Conservation (phyloP, 495 filamentous ascomycete genomes). For the Podospora appendiculata region DNA sequence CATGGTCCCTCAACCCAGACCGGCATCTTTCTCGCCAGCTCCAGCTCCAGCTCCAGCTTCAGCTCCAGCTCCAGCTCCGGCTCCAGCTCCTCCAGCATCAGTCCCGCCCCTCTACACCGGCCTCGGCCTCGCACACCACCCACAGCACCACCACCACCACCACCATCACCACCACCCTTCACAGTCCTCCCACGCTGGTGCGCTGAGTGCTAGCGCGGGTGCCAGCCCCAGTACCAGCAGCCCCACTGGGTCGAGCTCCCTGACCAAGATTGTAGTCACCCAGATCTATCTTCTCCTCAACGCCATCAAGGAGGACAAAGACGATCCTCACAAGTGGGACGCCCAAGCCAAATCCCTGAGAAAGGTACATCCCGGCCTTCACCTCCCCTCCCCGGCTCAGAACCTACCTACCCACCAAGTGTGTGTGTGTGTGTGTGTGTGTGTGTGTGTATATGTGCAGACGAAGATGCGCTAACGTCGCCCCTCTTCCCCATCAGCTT, state of each 20-base stretch:
- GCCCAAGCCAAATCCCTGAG: slow-evolving; percentile 81
- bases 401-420: too few species aligned
- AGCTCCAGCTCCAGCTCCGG: too few species aligned
- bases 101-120: slow-evolving; percentile 41
- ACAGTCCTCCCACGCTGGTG: slow-evolving; percentile 44
- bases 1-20: slow-evolving; percentile 34
- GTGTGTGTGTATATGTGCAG: not conserved
- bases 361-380: slow-evolving; percentile 54
- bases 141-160: too few species aligned
- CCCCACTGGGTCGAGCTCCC: slow-evolving; percentile 52
- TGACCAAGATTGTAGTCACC: slow-evolving; percentile 84
- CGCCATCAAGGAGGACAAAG: slow-evolving; percentile 85
- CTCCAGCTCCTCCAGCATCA: slow-evolving; percentile 25
- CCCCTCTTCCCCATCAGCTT: slow-evolving; percentile 44
- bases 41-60: slow-evolving; percentile 15
- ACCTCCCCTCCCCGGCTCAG: not conserved
- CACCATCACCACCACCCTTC: slow-evolving; percentile 27
- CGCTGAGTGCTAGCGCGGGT: slow-evolving; percentile 46
- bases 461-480: not conserved
- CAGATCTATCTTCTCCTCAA: slow-evolving; percentile 92
- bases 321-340: slow-evolving; percentile 88
- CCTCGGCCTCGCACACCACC: slow-evolving; percentile 13
- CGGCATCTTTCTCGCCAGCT: slow-evolving; percentile 49
- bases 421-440: too few species aligned
- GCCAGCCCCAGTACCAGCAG: slow-evolving; percentile 61